These are phyloP conservation scores for Pachysandra terminalis DNA, from an alignment of 164 flowering plant genomes.

Conservation along the genomic window DNA sequence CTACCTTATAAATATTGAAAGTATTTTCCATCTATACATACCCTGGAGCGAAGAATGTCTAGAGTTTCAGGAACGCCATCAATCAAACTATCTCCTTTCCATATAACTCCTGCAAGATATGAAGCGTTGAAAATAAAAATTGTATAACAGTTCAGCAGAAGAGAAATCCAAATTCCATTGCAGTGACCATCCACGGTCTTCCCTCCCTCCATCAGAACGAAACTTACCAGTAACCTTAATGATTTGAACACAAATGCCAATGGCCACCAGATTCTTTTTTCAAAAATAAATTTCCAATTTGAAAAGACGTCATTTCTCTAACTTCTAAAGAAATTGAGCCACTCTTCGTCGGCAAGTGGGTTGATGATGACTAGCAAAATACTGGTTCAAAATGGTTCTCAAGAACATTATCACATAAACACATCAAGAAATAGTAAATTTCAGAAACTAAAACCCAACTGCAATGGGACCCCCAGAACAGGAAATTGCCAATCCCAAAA, in stretches of 20 bases:
- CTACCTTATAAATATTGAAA: too few species aligned
- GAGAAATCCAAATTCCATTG: not conserved
- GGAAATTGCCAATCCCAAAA: not conserved
- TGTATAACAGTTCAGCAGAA: not conserved
- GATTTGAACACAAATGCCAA: not conserved
- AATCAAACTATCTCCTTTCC: conserved; percentile 96
- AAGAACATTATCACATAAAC: too few species aligned
- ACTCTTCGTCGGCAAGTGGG: too few species aligned
- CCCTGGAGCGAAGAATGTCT: conserved; percentile 91
- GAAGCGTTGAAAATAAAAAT: not conserved
- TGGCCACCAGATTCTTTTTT: not conserved
- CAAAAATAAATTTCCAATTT: not conserved
- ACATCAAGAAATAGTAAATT: too few species aligned
- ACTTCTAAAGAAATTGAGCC: too few species aligned
- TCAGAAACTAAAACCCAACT: too few species aligned
- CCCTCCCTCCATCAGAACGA: not conserved
- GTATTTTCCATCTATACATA: conserved; percentile 20
- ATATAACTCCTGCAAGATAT: conserved; percentile 74
- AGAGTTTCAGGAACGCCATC: conserved; percentile 95
- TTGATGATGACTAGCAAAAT: too few species aligned
- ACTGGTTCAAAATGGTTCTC: too few species aligned
- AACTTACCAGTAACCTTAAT: not conserved
- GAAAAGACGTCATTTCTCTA: too few species aligned
- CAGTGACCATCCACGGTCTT: not conserved
- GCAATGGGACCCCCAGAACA: too few species aligned